Evolutionary conservation across 1,284 basidiomycete species (phyloP).

Genomic region (Sparassis latifolia): DNA sequence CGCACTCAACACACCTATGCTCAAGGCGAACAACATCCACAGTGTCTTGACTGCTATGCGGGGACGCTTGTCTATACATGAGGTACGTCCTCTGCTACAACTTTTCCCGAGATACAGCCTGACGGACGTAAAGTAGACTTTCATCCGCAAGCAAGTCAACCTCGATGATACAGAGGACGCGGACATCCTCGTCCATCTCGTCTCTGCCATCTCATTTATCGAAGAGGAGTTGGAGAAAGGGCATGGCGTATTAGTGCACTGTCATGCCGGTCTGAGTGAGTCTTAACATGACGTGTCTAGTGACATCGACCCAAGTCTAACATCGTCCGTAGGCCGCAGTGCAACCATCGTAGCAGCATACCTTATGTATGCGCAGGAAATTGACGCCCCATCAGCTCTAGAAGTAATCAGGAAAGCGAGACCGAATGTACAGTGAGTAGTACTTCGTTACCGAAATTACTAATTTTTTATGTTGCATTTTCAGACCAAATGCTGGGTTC

Average conservation of each 20-base stretch:
- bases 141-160: slow-evolving; percentile 63
- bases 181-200: slow-evolving; percentile 73
- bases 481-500: slow-evolving; percentile 77
- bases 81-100: slow-evolving; percentile 35
- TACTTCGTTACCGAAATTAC: background rate
- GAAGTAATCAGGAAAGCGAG: slow-evolving; percentile 59
- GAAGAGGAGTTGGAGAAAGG: slow-evolving; percentile 68
- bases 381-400: slow-evolving; percentile 65
- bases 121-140: slow-evolving; percentile 40
- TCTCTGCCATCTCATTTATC: slow-evolving; percentile 77
- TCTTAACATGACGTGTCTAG: slow-evolving; percentile 10
- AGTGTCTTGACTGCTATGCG: slow-evolving; percentile 70
- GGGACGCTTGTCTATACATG: slow-evolving; percentile 56
- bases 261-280: slow-evolving; percentile 82
- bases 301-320: background rate
- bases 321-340: slow-evolving; percentile 53
- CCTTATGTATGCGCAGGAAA: slow-evolving; percentile 66
- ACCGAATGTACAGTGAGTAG: slow-evolving; percentile 65
- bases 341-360: slow-evolving; percentile 80
- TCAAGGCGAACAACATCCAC: slow-evolving; percentile 58
- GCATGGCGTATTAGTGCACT: slow-evolving; percentile 78
- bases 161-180: slow-evolving; percentile 65
- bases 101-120: background rate
- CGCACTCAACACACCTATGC: slow-evolving; percentile 35
- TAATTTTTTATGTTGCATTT: background rate